Evolutionary conservation across 2,329 filamentous ascomycete species (phyloP).

Genomic region (Botrytis byssoidea): DNA sequence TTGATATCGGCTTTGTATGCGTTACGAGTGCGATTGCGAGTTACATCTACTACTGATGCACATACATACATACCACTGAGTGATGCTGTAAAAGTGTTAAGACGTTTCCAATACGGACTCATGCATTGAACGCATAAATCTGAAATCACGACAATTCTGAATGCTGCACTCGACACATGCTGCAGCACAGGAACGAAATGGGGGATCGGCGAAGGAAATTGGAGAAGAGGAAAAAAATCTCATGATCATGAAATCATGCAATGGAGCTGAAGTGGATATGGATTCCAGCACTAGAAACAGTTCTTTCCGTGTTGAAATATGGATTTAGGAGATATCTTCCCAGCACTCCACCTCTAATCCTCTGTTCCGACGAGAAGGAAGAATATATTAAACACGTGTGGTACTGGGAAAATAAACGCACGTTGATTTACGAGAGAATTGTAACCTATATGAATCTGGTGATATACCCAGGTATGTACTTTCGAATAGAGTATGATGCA

Average conservation of each 20-base stretch:
- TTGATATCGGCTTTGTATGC: neutral
- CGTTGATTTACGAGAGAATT: neutral
- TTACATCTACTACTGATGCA: neutral
- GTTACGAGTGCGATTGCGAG: neutral
- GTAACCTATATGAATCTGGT: neutral
- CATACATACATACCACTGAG: neutral
- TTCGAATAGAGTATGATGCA: neutral
- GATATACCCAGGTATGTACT: neutral
- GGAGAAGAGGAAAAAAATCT: neutral
- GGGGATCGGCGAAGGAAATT: neutral
- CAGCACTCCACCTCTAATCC: neutral
- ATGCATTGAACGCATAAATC: slow-evolving; percentile 9
- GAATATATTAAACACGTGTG: slow-evolving; percentile 1
- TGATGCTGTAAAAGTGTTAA: neutral
- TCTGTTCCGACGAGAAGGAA: neutral
- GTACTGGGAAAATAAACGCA: neutral
- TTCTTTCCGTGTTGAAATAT: slow-evolving; percentile 1
- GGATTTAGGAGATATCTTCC: neutral
- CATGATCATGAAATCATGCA: slow-evolving; percentile 1
- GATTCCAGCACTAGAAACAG: neutral
- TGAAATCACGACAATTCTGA: neutral
- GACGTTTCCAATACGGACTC: neutral
- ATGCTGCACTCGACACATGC: neutral
- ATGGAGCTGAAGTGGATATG: slow-evolving; percentile 10
- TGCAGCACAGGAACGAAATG: neutral